Evolutionary conservation across 2,329 filamentous ascomycete genomes (phyloP), one percentile per base, ranked within the genome.

Genomic region (Orbilia blumenaviensis): DNA sequence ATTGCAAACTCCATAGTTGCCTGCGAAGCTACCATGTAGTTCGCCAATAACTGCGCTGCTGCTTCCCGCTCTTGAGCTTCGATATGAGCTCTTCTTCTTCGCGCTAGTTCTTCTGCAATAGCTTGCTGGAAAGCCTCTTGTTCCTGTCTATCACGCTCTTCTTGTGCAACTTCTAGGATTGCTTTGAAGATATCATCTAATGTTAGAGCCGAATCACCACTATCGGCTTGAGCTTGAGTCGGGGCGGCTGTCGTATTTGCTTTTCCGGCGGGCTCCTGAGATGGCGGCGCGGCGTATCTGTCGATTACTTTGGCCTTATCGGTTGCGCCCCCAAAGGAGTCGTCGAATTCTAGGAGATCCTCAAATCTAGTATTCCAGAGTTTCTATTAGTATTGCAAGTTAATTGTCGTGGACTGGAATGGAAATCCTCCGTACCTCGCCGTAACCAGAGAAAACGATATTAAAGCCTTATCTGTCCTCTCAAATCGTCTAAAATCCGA

Each of bases 41-140:
- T 75, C 18, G 71, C 64, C 48, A 75, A 50, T 27, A 75, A 32
- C 36, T 68, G 54, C 2, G 71, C 64, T 2, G 71, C 71, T 16
- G 71, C 71, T 14, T 75, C 71, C n/a, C 71, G 44, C 46, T 75
- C 71, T 46, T 75, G 63, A 18, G 71, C 71, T 60, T 75, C 71
- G 5, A 75, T 50, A 42, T 75, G 63, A 5, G 56, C 63, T 27
- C 71, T 46, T 42, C 56, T 63, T 18, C 71, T 34, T 18, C 71
- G 63, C 7, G 63, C 71, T 16, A 75, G 36, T 36, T 75, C 71
- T 23, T 75, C 71, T 2, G 71, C 71, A 14, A 75, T 67, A 41
- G 63, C 71, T 25, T 63, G 54, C n/a, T 64, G 63, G 48, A 75
- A 75, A 6, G 71, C 71, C 18, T 75, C 71, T 48, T 50, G 44